Evolutionary conservation across 2,329 filamentous ascomycete species (phyloP).

Genomic region (Diaporthe citrichinensis): DNA sequence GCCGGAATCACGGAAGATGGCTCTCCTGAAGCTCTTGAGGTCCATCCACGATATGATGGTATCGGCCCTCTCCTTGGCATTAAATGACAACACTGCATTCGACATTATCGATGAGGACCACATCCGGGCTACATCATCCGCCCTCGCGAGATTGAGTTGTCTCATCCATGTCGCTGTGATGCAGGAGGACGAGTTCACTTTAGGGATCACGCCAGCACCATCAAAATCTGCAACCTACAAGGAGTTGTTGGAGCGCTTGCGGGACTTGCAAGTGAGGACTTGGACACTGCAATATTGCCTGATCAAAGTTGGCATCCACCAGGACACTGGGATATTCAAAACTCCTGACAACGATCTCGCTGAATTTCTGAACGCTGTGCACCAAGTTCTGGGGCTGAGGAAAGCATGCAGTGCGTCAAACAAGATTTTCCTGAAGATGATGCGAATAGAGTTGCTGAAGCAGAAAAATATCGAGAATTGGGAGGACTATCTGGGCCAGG

Average conservation of each 20-base stretch:
- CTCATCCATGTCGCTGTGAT: constrained; percentile 85
- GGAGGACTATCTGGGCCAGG: constrained; percentile 88
- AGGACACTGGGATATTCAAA: constrained; percentile 75
- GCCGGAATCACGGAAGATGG: constrained; percentile 75
- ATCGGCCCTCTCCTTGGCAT: constrained; percentile 76
- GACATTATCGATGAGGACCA: constrained; percentile 89
- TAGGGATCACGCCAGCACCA: constrained; percentile 78
- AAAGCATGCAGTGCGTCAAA: constrained; percentile 88
- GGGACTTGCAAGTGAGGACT: constrained; percentile 87
- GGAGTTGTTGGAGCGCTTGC: constrained; percentile 76
- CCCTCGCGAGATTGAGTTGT: constrained; percentile 79
- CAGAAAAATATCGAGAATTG: constrained; percentile 83
- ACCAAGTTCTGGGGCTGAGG: constrained; percentile 86
- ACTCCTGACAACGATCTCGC: constrained; percentile 80
- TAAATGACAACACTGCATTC: constrained; percentile 79
- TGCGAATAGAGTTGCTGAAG: constrained; percentile 86
- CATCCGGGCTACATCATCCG: constrained; percentile 78
- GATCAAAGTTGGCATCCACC: constrained; percentile 80
- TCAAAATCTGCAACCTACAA: constrained; percentile 69
- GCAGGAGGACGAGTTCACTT: constrained; percentile 87
- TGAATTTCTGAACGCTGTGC: constrained; percentile 84
- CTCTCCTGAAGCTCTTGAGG: constrained; percentile 83
- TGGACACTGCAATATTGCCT: constrained; percentile 92
- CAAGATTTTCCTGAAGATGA: constrained; percentile 89
- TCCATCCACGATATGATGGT: constrained; percentile 83